Percentiles rank a stretch among this genome's conserved stretches.
Conservation (phyloP, 2,329 filamentous ascomycete genomes). For the Alternaria novae-zelandiae region DNA sequence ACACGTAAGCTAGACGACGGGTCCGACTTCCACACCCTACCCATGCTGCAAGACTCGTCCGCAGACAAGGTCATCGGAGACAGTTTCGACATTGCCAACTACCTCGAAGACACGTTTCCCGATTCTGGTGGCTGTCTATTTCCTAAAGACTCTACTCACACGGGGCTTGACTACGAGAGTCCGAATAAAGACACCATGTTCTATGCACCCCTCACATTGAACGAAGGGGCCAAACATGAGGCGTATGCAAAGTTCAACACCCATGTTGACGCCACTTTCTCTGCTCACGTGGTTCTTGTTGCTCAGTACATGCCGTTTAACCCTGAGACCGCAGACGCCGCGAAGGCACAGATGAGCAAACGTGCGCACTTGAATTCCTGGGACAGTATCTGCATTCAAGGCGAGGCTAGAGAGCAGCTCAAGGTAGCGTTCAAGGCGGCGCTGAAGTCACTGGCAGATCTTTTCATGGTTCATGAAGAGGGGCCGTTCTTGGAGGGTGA, state of each 20-base stretch:
- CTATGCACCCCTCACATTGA: constrained; percentile 32
- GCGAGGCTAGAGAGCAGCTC: constrained; percentile 51
- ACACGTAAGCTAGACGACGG: constrained; percentile 64
- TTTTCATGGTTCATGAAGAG: constrained; percentile 48
- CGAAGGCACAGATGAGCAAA: constrained; percentile 57
- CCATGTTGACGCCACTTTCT: constrained; percentile 63
- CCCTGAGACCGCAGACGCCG: constrained; percentile 53
- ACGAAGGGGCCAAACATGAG: constrained; percentile 43
- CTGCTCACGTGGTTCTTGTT: constrained; percentile 52
- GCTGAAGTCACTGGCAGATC: constrained; percentile 52
- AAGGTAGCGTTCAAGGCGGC: constrained; percentile 50
- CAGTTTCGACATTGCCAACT: constrained; percentile 69
- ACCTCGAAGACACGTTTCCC: constrained; percentile 63
- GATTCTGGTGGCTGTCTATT: constrained; percentile 58
- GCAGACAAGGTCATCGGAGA: constrained; percentile 60
- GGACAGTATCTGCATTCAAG: constrained; percentile 49
- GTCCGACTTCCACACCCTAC: constrained; percentile 65
- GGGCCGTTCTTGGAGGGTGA: constrained; percentile 60
- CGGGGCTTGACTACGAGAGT: constrained; percentile 40
- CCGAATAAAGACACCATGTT: constrained; percentile 30
- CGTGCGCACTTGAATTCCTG: constrained; percentile 55
- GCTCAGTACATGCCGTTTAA: constrained; percentile 58
- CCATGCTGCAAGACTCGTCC: constrained; percentile 59
- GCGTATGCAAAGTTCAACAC: constrained; percentile 57
- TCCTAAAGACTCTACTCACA: constrained; percentile 36